Percentiles rank a stretch among this genome's conserved stretches.
These are phyloP conservation scores for Trichoderma polysporum DNA, from an alignment of 2,329 filamentous ascomycete species.

Conservation along the genomic window DNA sequence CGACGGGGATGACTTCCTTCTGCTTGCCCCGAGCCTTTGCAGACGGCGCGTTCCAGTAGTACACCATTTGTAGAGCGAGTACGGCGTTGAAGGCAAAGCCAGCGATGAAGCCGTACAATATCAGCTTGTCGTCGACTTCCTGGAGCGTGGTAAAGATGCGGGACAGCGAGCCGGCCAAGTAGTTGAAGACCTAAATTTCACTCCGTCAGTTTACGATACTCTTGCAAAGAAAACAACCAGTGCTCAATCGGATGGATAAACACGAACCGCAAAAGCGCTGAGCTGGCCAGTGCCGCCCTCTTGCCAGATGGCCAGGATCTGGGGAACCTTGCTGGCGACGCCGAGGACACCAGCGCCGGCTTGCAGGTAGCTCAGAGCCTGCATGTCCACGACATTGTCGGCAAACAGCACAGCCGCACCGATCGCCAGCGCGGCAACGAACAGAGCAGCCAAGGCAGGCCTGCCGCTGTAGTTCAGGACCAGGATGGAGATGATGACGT, in stretches of 20 bases:
- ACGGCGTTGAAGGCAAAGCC: conserved; percentile 88
- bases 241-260: too few relatives aligned
- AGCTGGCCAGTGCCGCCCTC: conserved; percentile 91
- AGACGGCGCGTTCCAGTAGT: conserved; percentile 83
- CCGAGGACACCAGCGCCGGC: conserved; percentile 79
- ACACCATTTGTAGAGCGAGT: conserved; percentile 85
- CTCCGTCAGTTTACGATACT: background rate
- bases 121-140: conserved; percentile 94
- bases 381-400: conserved; percentile 62
- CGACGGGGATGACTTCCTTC: conserved; percentile 34
- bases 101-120: conserved; percentile 90
- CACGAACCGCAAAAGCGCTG: conserved; percentile 81
- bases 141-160: conserved; percentile 97
- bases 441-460: conserved; percentile 66
- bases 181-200: conserved; percentile 83
- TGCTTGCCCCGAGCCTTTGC: conserved; percentile 46
- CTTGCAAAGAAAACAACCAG: background rate
- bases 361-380: conserved; percentile 72
- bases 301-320: conserved; percentile 82
- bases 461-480: conserved; percentile 81
- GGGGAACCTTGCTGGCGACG: conserved; percentile 88
- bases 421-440: conserved; percentile 73
- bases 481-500: conserved; percentile 82
- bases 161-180: conserved; percentile 85
- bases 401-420: conserved; percentile 70